Evolutionary conservation across 179 eudicot species (phyloP).

Genomic region (Amaranthus tricolor): DNA sequence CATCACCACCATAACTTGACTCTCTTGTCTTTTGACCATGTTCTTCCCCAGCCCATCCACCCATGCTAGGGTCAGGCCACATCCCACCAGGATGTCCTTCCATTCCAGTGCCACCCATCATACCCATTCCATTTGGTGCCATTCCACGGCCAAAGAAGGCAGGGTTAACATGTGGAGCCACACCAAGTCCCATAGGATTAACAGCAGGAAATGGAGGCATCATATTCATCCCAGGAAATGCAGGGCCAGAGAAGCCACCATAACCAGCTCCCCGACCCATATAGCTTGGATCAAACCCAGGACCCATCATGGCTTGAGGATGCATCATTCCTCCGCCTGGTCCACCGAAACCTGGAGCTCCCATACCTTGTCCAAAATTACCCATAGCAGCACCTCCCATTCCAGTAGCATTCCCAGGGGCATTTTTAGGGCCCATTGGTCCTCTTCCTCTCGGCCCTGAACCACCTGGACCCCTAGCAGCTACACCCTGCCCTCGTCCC

Average conservation of each 20-base stretch:
- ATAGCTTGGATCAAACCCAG: slow-evolving; percentile 78
- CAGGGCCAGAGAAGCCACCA: slow-evolving; percentile 74
- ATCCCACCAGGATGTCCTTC: slow-evolving; percentile 69
- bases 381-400: slow-evolving; percentile 38
- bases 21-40: slow-evolving; percentile 74
- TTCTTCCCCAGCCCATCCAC: slow-evolving; percentile 75
- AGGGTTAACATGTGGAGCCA: slow-evolving; percentile 95
- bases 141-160: slow-evolving; percentile 88
- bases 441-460: slow-evolving; percentile 45
- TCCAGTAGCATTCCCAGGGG: slow-evolving; percentile 32
- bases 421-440: slow-evolving; percentile 37
- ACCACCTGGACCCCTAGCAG: slow-evolving; percentile 38
- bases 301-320: slow-evolving; percentile 92
- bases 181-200: slow-evolving; percentile 78
- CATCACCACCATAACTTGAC: slow-evolving; percentile 89
- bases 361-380: slow-evolving; percentile 61
- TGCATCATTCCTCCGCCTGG: slow-evolving; percentile 73
- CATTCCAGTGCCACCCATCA: slow-evolving; percentile 72
- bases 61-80: slow-evolving; percentile 70
- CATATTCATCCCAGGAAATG: slow-evolving; percentile 61
- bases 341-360: slow-evolving; percentile 72
- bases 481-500: slow-evolving; percentile 39
- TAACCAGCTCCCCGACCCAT: slow-evolving; percentile 87
- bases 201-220: slow-evolving; percentile 76
- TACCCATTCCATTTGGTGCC: slow-evolving; percentile 74